A percentile compares a stretch with the other conserved stretches of the same genome.
These are phyloP conservation scores for Panaeolus cyanescens DNA, from an alignment of 768 basidiomycete genomes.

Conservation along the genomic window DNA sequence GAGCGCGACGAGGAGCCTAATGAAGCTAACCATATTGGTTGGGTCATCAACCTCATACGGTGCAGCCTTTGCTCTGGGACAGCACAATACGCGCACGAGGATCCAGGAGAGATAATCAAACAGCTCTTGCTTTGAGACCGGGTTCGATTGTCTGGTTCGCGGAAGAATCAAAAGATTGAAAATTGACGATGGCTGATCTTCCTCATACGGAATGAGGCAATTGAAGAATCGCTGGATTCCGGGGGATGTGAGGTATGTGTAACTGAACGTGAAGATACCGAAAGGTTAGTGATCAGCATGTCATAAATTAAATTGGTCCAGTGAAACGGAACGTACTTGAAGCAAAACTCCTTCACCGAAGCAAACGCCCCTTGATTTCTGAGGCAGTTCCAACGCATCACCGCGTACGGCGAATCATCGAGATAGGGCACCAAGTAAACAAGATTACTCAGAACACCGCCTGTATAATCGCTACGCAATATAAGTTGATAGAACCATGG, in stretches of 20 bases:
- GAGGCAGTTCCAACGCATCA: constrained; percentile 17
- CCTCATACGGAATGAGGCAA: constrained; percentile 4
- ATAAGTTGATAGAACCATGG: background rate
- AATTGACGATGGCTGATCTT: background rate
- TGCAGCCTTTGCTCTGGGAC: background rate
- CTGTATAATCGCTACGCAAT: constrained; percentile 14
- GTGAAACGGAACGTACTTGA: too few relatives aligned
- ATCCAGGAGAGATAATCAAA: constrained; percentile 10
- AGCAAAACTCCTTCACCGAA: constrained; percentile 5
- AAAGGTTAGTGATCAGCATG: too few relatives aligned
- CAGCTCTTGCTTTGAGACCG: constrained; percentile 10
- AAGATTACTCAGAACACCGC: constrained; percentile 13
- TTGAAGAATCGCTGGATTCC: constrained; percentile 12
- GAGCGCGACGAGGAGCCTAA: constrained; percentile 13
- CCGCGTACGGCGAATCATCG: background rate
- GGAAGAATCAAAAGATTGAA: too few relatives aligned
- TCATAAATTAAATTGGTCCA: too few relatives aligned
- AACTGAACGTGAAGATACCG: constrained; percentile 4
- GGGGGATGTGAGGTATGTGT: constrained; percentile 8
- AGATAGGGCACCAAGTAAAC: constrained; percentile 14
- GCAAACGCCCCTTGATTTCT: constrained; percentile 10
- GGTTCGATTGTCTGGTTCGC: too few relatives aligned
- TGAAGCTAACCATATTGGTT: constrained; percentile 9
- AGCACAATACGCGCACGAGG: constrained; percentile 6
- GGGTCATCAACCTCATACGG: constrained; percentile 11